Evolutionary conservation across 768 basidiomycete genomes (phyloP).

Genomic region (Clitopilus hobsonii): DNA sequence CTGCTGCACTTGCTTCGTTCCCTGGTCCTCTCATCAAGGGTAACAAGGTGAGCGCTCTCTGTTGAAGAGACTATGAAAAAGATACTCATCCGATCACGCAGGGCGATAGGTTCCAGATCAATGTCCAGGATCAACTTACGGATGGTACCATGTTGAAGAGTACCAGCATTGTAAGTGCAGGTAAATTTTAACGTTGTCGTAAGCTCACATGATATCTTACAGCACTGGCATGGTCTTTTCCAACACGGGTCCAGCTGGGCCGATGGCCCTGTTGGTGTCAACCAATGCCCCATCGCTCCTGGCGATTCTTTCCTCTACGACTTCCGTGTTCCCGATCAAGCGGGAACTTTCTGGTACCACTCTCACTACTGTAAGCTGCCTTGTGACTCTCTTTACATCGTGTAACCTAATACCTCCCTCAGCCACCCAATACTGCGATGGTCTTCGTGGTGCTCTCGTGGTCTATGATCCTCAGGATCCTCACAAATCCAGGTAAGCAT

Average conservation of each 20-base stretch:
- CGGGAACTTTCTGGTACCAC: conserved; percentile 43
- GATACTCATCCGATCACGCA: conserved; percentile 4
- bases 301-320: conserved; percentile 35
- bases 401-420: neutral
- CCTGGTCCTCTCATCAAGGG: conserved; percentile 26
- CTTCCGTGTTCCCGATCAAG: conserved; percentile 30
- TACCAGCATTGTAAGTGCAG: conserved; percentile 27
- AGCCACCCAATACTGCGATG: conserved; percentile 13
- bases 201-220: neutral
- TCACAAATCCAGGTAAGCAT: conserved; percentile 6
- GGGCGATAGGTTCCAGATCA: conserved; percentile 27
- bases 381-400: too few species aligned
- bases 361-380: conserved; percentile 13
- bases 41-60: conserved; percentile 16
- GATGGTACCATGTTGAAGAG: conserved; percentile 20
- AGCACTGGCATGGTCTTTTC: conserved; percentile 29
- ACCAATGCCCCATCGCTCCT: conserved; percentile 40
- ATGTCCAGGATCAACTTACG: conserved; percentile 23
- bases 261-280: conserved; percentile 26
- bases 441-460: conserved; percentile 37
- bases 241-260: conserved; percentile 21
- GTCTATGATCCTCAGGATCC: conserved; percentile 29
- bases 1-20: conserved; percentile 12
- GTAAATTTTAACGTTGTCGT: neutral
- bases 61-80: neutral